Conservation (phyloP, 805 yeast genomes). For the Starmerella sirachaensis region DNA sequence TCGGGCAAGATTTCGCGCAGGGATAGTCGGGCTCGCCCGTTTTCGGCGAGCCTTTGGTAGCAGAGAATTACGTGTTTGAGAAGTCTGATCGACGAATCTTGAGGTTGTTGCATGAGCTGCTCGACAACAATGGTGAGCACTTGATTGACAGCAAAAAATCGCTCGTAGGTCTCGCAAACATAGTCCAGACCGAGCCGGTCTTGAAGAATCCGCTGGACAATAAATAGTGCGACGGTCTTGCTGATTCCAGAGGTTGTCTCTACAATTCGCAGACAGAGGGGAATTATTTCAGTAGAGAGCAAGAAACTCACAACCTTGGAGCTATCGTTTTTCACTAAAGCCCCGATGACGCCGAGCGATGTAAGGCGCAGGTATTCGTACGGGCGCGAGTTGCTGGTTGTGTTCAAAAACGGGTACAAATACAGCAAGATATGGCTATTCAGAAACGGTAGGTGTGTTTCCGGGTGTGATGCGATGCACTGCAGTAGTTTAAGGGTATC, state of each 20-base stretch:
- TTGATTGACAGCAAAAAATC: constrained; percentile 86
- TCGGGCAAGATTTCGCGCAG: constrained; percentile 74
- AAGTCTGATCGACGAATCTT: constrained; percentile 53
- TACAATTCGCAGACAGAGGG: constrained; percentile 87
- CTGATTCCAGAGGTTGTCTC: constrained; percentile 87
- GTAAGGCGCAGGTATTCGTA: constrained; percentile 90
- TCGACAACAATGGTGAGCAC: constrained; percentile 82
- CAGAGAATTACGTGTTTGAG: constrained; percentile 91
- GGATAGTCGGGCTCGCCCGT: constrained; percentile 79
- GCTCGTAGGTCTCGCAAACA: constrained; percentile 88
- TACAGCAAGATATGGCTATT: constrained; percentile 88
- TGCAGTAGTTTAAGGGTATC: constrained; percentile 89
- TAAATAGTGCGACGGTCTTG: constrained; percentile 93
- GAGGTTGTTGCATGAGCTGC: constrained; percentile 58
- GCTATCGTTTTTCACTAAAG: constrained; percentile 88
- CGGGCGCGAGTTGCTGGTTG: constrained; percentile 81
- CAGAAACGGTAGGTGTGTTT: constrained; percentile 72
- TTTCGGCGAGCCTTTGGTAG: constrained; percentile 79
- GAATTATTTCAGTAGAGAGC: constrained; percentile 92
- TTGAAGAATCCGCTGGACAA: constrained; percentile 79
- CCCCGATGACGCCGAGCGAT: constrained; percentile 92
- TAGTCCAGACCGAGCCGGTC: constrained; percentile 87
- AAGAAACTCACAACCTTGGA: constrained; percentile 87
- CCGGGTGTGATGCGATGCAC: constrained; percentile 91
- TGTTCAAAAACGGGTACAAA: constrained; percentile 84